Evolutionary conservation across 495 filamentous ascomycete species (phyloP), one percentile per base, ranked within the genome.

Genomic region (Viridothelium virens): DNA sequence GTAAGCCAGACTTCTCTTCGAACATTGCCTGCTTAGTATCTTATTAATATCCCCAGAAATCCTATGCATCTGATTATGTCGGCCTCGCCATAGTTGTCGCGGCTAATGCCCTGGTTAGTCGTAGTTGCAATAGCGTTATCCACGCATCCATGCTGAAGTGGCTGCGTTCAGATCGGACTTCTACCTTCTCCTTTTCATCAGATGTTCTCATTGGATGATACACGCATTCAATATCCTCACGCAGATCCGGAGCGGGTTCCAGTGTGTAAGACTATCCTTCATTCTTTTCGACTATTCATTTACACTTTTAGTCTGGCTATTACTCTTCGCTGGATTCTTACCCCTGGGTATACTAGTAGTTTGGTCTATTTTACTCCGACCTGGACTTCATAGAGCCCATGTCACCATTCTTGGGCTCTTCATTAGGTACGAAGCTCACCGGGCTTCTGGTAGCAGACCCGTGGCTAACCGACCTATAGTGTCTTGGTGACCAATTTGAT

Each of bases 111-210:
- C 64, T 91, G 38, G 89, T 91, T 65, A 41, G 83, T 75, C 11
- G 18, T 36, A 3, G 62, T 53, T 63, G 14, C 7, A 56, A 39
- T 59, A 61, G 25, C n/a, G 2, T 31, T 18, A 12, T 25, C 37
- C 12, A 3, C 44, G 61, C 1, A 11, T 16, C n/a, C 10, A 62
- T 48, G 36, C 69, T 12, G 61, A 67, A 62, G 69, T 11, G 62
- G 66, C 12, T 25, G 46, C 33, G 38, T 16, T 1, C 68, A 90
- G 88, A 81, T 92, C 25, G 82, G 87, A 77, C 75, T 87, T 65
- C 82, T 93, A 65, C 79, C 89, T 70, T 85, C 86, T 67, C 95
- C 94, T 2, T 98, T 97, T 75, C 92, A 96, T 73, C 91, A 87
- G 74, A 83, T 90, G 80, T 91, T 91, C 73, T 85, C 83, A 65